Base-by-base conservation (phyloP, 1,284 basidiomycete genomes). In the Moesziomyces globuligerus region DNA sequence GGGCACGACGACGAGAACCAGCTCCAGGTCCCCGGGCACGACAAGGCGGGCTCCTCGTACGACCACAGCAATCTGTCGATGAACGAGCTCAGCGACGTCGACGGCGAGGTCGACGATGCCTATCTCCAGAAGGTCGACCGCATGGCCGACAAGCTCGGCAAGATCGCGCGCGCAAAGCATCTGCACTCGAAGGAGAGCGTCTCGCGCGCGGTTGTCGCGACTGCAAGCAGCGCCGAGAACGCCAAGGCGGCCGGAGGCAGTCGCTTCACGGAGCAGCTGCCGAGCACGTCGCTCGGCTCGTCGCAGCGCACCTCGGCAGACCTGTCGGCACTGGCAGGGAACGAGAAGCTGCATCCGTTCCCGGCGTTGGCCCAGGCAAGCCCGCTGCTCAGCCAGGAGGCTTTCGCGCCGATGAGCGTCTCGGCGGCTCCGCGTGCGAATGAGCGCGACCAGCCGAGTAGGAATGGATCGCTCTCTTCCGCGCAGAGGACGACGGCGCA, bases 341-440 rank as follows among this genome's bases (percentile, higher is more conserved):
- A 76, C 45, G 65, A 68, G 39, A 76, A 76, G 61, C 51, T 78
- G 29, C 49, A 58, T 28, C 74, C 74, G 4, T 78, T 76, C 41
- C 75, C 74, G 1, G 75, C 68, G 11, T 45, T 78, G 5, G 23
- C 57, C 6, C 57, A 60, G 24, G 29, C 45, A 0, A 70, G 59
- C 36, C 56, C 51, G 3, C 38, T 58, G 45, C 67, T 54, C 26
- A 55, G 38, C 20, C 67, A 70, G 36, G 55, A 64, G 0, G 51
- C 41, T 0, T 64, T 58, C 45, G 55, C 32, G 11, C 51, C 37
- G n/a, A 54, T 52, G 55, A 29, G 51, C 7, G 44, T 59, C 15
- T 43, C 50, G 6, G 10, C 52, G 3, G 60, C 45, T 7, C 25
- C 51, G 13, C n/a, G n/a, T n/a, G n/a, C n/a, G n/a, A n/a, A n/a